Evolutionary conservation across 495 filamentous ascomycete genomes (phyloP), one percentile per base, ranked within the genome.

Genomic region (Penicillium egyptiacum): DNA sequence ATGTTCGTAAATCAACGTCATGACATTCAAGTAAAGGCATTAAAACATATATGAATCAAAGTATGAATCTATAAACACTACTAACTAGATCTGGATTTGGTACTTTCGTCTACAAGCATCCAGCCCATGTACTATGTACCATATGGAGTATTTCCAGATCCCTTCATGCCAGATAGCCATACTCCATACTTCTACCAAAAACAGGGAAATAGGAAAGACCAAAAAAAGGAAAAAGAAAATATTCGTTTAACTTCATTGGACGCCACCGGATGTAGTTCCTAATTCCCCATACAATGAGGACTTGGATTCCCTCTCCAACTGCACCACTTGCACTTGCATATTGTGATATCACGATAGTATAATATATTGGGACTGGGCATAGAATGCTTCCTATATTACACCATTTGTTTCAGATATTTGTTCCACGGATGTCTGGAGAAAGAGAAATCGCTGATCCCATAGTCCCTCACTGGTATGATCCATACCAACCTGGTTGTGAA

Each of bases 241-340:
- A 33, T 33, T 33, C 4, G 11, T 11, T 2, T n/a, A 9, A 12
- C 0, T 42, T 22, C 9, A 53, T 53, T 52, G 50, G 37, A 52
- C 50, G 35, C 35, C 44, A 47, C 44, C 50, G 50, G 50, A 30
- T 17, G 50, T 26, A 10, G 23, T 52, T 20, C 16, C 25, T 17
- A 52, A 19, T 52, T 52, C 50, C 50, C 50, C 50, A 52, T 30
- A 47, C 26, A 28, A 47, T 47, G 44, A 47, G 44, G 30, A 20
- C 44, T 47, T 17, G 44, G 10, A 20, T 47, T 33, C 30, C 11
- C 44, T 47, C 23, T 30, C 25, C 41, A 42, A 42, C 7, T 28
- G 22, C 22, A 45, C 14, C 22, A 45, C 14, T 12, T 26, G 12
- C 42, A 22, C 42, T 44, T 33, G 30, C 26, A 51, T 51, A 51